A percentile compares a stretch with the other conserved stretches of the same genome.
These are phyloP conservation scores for Arthrobotrys conoides DNA, from an alignment of 2,329 filamentous ascomycete genomes.

Conservation along the genomic window DNA sequence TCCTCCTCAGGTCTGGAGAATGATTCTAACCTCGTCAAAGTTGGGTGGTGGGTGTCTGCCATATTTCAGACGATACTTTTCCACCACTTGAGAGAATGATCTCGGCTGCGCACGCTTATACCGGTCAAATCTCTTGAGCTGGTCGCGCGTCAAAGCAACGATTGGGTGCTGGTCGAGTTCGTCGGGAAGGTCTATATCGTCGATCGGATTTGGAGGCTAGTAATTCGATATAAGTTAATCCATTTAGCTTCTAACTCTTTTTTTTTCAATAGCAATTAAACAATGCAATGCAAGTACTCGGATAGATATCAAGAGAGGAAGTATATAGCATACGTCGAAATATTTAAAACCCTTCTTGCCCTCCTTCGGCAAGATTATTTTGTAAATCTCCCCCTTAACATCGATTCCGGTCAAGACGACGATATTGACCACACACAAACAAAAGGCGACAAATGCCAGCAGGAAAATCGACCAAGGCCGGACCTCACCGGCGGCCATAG, in stretches of 20 bases:
- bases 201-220: slow-evolving; percentile 1
- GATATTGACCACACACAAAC: slow-evolving; percentile 22
- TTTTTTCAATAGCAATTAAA: too few relatives aligned
- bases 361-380: slow-evolving; percentile 12
- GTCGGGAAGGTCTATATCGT: slow-evolving; percentile 11
- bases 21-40: slow-evolving; percentile 69
- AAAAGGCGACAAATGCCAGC: slow-evolving; percentile 19
- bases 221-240: background rate
- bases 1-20: background rate
- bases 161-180: slow-evolving; percentile 44
- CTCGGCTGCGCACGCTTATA: slow-evolving; percentile 67
- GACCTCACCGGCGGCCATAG: slow-evolving; percentile 24
- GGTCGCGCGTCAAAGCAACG: slow-evolving; percentile 14
- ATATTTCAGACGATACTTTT: slow-evolving; percentile 72
- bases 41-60: slow-evolving; percentile 76
- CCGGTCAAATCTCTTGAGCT: slow-evolving; percentile 43
- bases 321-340: slow-evolving; percentile 10
- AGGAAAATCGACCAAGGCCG: slow-evolving; percentile 34
- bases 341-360: slow-evolving; percentile 6
- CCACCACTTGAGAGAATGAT: slow-evolving; percentile 71
- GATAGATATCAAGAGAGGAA: background rate
- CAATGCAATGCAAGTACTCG: background rate
- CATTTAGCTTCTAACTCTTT: background rate
- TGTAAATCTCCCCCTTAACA: slow-evolving; percentile 17
- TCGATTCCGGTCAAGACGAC: slow-evolving; percentile 29